Evolutionary conservation across 495 filamentous ascomycete species (phyloP).

Genomic region (Hypoxylon perforatum): DNA sequence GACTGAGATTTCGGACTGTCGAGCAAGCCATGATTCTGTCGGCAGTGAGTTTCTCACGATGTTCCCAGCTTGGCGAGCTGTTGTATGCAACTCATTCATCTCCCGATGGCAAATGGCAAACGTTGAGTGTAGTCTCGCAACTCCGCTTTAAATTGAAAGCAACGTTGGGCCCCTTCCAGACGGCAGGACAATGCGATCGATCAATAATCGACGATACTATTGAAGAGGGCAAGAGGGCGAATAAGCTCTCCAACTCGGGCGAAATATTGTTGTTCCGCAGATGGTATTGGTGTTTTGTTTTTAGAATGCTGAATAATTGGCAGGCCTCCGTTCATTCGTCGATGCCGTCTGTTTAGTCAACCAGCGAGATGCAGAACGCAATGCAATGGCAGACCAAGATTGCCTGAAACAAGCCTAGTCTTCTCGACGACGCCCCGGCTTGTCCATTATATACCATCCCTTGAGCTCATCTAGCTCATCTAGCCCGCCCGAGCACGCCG

Average conservation of each 20-base stretch:
- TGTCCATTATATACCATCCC: slow-evolving; percentile 17
- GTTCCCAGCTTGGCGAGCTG: slow-evolving; percentile 29
- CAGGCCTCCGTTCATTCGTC: slow-evolving; percentile 23
- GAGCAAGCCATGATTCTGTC: slow-evolving; percentile 9
- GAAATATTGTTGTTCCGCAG: slow-evolving; percentile 11
- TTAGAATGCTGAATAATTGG: slow-evolving; percentile 41
- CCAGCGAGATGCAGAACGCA: slow-evolving; percentile 19
- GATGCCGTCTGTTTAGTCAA: slow-evolving; percentile 30
- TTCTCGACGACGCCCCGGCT: slow-evolving; percentile 4
- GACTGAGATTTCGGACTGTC: slow-evolving; percentile 7
- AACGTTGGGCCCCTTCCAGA: slow-evolving; percentile 2
- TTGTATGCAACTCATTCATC: slow-evolving; percentile 30
- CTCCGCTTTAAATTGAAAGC: slow-evolving; percentile 33
- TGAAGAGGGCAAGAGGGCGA: slow-evolving; percentile 7
- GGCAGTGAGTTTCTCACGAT: slow-evolving; percentile 11
- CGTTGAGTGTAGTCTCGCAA: slow-evolving; percentile 18
- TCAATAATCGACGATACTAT: slow-evolving; percentile 17
- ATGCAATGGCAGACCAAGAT: not conserved
- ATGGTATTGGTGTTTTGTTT: slow-evolving; percentile 38
- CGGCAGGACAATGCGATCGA: slow-evolving; percentile 39
- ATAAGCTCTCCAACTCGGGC: slow-evolving; percentile 6
- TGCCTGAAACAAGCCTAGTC: slow-evolving; percentile 27
- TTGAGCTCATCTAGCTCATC: slow-evolving; percentile 22
- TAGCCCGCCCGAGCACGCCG: too few species aligned
- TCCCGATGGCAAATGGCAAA: slow-evolving; percentile 16